phyloP scores from a whole-genome alignment of 768 basidiomycete genomes.

The Rhizopogon salebrosus region DNA sequence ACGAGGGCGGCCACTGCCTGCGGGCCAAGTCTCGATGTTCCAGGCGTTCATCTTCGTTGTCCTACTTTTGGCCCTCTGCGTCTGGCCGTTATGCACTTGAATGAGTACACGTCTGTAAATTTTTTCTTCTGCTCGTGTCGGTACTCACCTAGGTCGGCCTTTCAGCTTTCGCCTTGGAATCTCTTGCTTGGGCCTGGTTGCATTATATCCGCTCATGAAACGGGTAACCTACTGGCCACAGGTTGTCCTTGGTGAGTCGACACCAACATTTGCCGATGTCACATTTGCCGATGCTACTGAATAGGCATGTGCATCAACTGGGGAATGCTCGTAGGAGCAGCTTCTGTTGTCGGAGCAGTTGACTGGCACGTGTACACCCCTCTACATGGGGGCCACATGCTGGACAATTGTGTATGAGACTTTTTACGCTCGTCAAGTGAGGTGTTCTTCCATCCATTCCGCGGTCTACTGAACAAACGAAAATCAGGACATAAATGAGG shows the following conservation, averaged over 20 bases:
- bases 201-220: slow-evolving; percentile 24
- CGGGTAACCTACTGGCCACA: slow-evolving; percentile 25
- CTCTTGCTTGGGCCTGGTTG: background rate
- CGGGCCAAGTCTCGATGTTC: too few relatives aligned
- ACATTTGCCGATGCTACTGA: background rate
- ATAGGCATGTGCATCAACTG: background rate
- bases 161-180: background rate
- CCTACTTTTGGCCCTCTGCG: too few relatives aligned
- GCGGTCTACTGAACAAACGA: slow-evolving; percentile 47
- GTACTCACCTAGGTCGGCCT: background rate
- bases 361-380: background rate
- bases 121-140: background rate
- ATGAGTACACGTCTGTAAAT: too few relatives aligned
- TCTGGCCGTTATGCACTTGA: too few relatives aligned
- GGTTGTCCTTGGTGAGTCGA: slow-evolving; percentile 20
- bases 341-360: background rate
- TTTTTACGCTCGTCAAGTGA: background rate
- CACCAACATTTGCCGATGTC: too few relatives aligned
- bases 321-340: background rate
- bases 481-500: slow-evolving; percentile 67
- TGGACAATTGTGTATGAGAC: background rate
- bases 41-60: too few relatives aligned
- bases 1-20: too few relatives aligned
- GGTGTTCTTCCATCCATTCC: background rate
- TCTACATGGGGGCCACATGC: background rate